A percentile compares a stretch with the other conserved stretches of the same genome.
These are phyloP conservation scores for Calycina herbarum DNA, from an alignment of 2,329 filamentous ascomycete genomes.

Conservation along the genomic window DNA sequence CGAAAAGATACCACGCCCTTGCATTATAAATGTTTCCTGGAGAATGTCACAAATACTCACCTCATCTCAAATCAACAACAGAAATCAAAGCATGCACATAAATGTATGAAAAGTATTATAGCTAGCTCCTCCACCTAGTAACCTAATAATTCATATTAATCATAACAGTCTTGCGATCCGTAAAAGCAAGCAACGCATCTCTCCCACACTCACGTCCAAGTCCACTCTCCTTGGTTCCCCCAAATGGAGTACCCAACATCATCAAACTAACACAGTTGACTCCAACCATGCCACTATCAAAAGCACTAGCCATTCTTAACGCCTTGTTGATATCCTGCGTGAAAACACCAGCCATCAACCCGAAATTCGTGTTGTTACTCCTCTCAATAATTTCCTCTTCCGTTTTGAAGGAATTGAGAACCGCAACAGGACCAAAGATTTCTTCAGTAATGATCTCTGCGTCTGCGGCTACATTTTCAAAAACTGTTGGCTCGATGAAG, in stretches of 20 bases:
- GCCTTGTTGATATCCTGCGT: conserved; percentile 48
- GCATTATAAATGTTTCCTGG: too few species aligned
- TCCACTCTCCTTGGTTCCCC: conserved; percentile 31
- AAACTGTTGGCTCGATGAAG: conserved; percentile 30
- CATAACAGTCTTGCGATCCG: conserved; percentile 27
- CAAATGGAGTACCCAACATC: conserved; percentile 28
- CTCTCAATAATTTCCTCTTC: conserved; percentile 54
- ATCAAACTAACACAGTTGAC: conserved; percentile 44
- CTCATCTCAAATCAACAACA: too few species aligned
- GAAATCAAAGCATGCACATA: too few species aligned
- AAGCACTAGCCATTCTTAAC: conserved; percentile 43
- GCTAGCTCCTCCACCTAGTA: too few species aligned
- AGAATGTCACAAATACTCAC: too few species aligned
- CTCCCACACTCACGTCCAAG: conserved; percentile 39
- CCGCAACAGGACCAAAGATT: conserved; percentile 57
- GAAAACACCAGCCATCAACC: conserved; percentile 54
- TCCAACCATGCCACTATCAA: conserved; percentile 56
- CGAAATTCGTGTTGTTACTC: conserved; percentile 59
- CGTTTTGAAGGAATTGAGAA: conserved; percentile 56
- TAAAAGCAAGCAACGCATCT: conserved; percentile 24
- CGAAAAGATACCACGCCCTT: too few species aligned
- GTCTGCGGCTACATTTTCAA: conserved; percentile 44
- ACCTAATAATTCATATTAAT: conserved; percentile 28
- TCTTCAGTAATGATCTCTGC: conserved; percentile 25
- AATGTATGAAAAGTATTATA: too few species aligned